Evolutionary conservation across 1,284 basidiomycete species (phyloP), one percentile per base, ranked within the genome.

Genomic region (Ceraceosorus guamensis): DNA sequence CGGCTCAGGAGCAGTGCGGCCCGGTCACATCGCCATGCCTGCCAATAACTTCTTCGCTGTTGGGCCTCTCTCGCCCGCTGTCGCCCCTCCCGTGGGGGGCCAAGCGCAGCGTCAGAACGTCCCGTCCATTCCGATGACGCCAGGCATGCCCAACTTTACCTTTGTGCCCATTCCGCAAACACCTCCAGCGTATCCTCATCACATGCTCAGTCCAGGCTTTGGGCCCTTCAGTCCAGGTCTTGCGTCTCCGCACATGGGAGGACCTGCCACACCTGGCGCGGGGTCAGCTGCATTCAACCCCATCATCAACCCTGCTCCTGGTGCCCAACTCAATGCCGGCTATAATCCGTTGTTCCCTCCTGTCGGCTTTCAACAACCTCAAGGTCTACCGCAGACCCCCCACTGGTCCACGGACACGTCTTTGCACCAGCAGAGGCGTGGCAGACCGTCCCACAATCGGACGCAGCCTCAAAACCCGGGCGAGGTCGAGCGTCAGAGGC

Each of bases 141-240:
- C 77, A 3, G 74, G 74, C 6, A 78, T 79, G 77, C 78, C 78
- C 0, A 76, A 76, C 2, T 79, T 78, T 57, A 71, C 75, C 0
- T 76, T 79, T 46, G 75, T 76, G 13, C 67, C 73, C 13, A 69
- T 78, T 50, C 75, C 76, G 1, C 70, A 77, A 51, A 78, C 78
- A 13, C 78, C 78, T 1, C 78, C 78, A 3, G 60, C 76, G 41
- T 67, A 78, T 46, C 66, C 67, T 4, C 68, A 71, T 32, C 73
- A 75, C 11, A 71, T 78, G 53, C 70, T 79, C 44, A 72, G 66
- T 11, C 78, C 78, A 5, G 76, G 75, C 34, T 35, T 77, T 11
- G 73, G 70, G 18, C 55, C 66, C 2, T 64, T 68, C 48, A 63
- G 63, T 41, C 76, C 77, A 0, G 59, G 61, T 11, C 33, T 71